Evolutionary conservation across 164 flowering plant genomes (phyloP).

Genomic region (Dillenia turbinata): DNA sequence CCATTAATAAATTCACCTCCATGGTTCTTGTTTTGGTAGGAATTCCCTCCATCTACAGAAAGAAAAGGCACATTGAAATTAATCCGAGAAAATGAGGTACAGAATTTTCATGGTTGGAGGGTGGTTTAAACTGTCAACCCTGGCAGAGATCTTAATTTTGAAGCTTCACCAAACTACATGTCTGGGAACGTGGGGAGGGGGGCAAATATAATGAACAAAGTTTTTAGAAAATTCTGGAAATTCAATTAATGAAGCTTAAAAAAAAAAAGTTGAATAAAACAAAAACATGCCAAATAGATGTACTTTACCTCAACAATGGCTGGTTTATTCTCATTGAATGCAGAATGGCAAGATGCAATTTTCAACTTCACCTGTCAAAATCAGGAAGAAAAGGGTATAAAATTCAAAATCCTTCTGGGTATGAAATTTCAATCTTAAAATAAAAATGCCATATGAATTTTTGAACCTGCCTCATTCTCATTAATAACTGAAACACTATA

Average conservation of each 20-base stretch:
- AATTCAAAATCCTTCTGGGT: not conserved
- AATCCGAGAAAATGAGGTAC: not conserved
- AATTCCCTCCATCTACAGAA: conserved; percentile 84
- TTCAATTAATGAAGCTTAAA: not conserved
- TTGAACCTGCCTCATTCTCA: conserved; percentile 76
- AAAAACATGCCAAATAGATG: conserved; percentile 9
- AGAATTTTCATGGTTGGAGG: no score
- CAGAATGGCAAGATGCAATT: conserved; percentile 69
- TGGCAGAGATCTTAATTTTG: no score
- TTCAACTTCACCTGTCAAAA: conserved; percentile 79
- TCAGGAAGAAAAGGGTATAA: not conserved
- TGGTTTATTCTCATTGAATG: conserved; percentile 60
- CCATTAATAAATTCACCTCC: conserved; percentile 81
- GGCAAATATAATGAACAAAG: not conserved
- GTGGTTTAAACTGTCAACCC: no score
- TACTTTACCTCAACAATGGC: conserved; percentile 76
- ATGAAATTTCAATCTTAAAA: not conserved
- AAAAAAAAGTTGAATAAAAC: not conserved
- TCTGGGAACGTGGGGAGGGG: no score
- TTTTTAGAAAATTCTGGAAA: not conserved
- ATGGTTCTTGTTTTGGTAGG: conserved; percentile 82
- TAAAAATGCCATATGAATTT: not conserved
- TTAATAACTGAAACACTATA: conserved; percentile 55
- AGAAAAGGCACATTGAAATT: not conserved
- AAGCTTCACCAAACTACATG: no score